These are phyloP conservation scores for Cyberlindnera maritima DNA, from an alignment of 805 yeast species.

Conservation along the genomic window DNA sequence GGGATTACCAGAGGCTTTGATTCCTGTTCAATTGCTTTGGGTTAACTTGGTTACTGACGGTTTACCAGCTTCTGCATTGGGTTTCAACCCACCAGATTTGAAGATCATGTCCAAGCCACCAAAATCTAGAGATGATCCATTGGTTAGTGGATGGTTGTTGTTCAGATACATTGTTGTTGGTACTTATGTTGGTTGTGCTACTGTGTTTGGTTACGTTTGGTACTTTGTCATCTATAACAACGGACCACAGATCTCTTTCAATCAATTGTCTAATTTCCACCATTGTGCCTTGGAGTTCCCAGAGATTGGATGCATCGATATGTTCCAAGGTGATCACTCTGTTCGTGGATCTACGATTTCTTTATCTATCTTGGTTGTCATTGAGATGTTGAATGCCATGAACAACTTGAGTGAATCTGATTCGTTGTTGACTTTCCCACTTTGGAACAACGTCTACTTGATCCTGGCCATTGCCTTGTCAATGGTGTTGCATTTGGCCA, in stretches of 20 bases:
- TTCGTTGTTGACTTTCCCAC: constrained; percentile 35
- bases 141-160: constrained; percentile 37
- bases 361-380: constrained; percentile 36
- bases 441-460: constrained; percentile 37
- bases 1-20: constrained; percentile 50
- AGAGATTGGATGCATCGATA: constrained; percentile 32
- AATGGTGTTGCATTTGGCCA: constrained; percentile 31
- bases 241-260: constrained; percentile 37
- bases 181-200: constrained; percentile 38
- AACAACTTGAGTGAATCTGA: constrained; percentile 38
- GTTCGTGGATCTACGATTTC: constrained; percentile 37
- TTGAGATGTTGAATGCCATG: constrained; percentile 42
- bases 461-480: constrained; percentile 37
- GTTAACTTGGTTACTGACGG: constrained; percentile 57
- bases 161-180: constrained; percentile 39
- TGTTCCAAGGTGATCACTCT: constrained; percentile 29
- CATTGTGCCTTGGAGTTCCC: constrained; percentile 31
- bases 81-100: constrained; percentile 42
- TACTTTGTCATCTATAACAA: constrained; percentile 32
- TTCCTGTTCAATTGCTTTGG: constrained; percentile 59
- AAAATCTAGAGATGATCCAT: constrained; percentile 35
- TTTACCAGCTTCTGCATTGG: constrained; percentile 58
- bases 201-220: constrained; percentile 42
- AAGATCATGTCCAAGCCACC: constrained; percentile 38
- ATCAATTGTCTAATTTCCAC: constrained; percentile 36